phyloP scores from a whole-genome alignment of 2,329 filamentous ascomycete genomes.

The Ophiocordyceps sinensis region DNA sequence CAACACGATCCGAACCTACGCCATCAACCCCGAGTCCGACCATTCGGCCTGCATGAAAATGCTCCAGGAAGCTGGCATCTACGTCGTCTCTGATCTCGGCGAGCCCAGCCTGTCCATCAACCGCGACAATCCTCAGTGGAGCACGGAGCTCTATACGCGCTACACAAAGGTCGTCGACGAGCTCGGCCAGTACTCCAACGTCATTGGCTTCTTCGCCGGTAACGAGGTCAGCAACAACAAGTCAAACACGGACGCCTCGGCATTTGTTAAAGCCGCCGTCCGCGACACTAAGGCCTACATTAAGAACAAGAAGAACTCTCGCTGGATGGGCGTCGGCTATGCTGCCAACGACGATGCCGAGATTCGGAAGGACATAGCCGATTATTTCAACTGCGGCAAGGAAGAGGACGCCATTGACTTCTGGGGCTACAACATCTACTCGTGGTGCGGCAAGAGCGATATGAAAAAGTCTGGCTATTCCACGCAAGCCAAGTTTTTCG shows the following conservation, averaged over 20 bases:
- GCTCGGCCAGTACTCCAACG: slow-evolving; percentile 72
- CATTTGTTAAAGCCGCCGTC: slow-evolving; percentile 94
- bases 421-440: slow-evolving; percentile 99
- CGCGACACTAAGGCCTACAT: slow-evolving; percentile 95
- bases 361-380: slow-evolving; percentile 67
- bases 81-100: slow-evolving; percentile 82
- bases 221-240: slow-evolving; percentile 89
- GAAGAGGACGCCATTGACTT: slow-evolving; percentile 66
- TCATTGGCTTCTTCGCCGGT: slow-evolving; percentile 94
- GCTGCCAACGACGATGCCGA: slow-evolving; percentile 84
- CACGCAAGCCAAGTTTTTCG: slow-evolving; percentile 73
- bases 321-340: slow-evolving; percentile 80
- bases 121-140: slow-evolving; percentile 66
- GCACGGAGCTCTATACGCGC: slow-evolving; percentile 59
- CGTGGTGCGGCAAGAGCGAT: slow-evolving; percentile 83
- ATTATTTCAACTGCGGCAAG: slow-evolving; percentile 86
- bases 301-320: slow-evolving; percentile 63
- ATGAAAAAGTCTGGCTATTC: slow-evolving; percentile 68
- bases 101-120: slow-evolving; percentile 75
- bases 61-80: slow-evolving; percentile 77
- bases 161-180: slow-evolving; percentile 77
- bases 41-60: slow-evolving; percentile 76
- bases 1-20: slow-evolving; percentile 92
- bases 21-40: slow-evolving; percentile 65
- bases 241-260: slow-evolving; percentile 80